Base-by-base conservation (phyloP, 306 rosid genomes). In the Trichosanthes truncata region DNA sequence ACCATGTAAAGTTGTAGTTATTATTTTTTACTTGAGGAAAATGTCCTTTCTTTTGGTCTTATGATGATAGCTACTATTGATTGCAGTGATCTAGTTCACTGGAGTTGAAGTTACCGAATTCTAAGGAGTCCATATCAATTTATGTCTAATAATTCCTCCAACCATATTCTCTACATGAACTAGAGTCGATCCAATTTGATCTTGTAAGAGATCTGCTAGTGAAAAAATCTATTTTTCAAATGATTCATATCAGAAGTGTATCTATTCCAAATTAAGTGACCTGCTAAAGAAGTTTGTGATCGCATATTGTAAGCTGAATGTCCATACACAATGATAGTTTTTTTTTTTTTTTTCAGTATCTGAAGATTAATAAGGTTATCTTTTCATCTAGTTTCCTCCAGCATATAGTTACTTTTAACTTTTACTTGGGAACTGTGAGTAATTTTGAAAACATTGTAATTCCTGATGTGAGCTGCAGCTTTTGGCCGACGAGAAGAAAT, bases 401-500 rank as follows among this genome's bases (percentile, higher is more conserved):
- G n/a, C 41, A 6, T 11, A 9, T 26, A 8, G 35, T 59, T 26
- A 60, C 36, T 60, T 59, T 59, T 25, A 67, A 18, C 49, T 33
- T 4, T 13, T 33, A 18, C 74, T 67, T 33, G 60, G 20, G 36
- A 75, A 75, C n/a, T 25, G 33, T 29, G 17, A 49, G 25, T 14
- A 21, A 29, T 74, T 7, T 49, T 60, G 66, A 60, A 55, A 46
- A 62, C 17, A 71, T 48, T 78, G 25, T 46, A 62, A 63, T 38
- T 43, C 49, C 29, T 17, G 5, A 36, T 45, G 33, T 77, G 45
- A 63, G 57, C 48, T 87, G 90, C 97, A 95, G 98, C 67, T 93
- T 75, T 82, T 95, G 89, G 84, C 79, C 15, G 87, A 91, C 86
- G 93, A 91, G 88, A 83, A 83, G 86, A 94, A 90, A 81, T 55